phyloP scores from a whole-genome alignment of 805 yeast species.

The Isabelozyma rhagii region DNA sequence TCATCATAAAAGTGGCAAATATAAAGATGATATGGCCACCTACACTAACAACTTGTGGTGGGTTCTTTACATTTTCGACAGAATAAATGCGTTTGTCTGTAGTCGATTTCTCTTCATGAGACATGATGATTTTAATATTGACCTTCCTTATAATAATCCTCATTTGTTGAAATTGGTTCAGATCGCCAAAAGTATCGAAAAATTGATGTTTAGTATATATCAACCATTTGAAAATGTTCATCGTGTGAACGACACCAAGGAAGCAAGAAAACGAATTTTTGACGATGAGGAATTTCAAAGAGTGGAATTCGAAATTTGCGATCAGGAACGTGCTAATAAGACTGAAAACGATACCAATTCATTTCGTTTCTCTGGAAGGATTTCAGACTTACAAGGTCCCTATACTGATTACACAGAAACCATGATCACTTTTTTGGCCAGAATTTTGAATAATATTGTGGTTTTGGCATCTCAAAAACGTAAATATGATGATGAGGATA shows the following conservation, averaged over 20 bases:
- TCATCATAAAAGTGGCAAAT: conserved; percentile 18
- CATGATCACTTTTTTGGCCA: conserved; percentile 20
- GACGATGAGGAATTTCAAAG: conserved; percentile 23
- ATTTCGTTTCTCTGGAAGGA: not conserved
- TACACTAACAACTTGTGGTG: conserved; percentile 31
- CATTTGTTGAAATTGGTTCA: conserved; percentile 23
- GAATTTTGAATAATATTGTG: conserved; percentile 25
- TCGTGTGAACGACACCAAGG: conserved; percentile 6
- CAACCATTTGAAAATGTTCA: conserved; percentile 18
- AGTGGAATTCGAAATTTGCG: conserved; percentile 24
- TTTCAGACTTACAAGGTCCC: not conserved
- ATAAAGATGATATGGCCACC: conserved; percentile 5
- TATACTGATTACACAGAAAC: conserved; percentile 11
- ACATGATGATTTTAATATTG: conserved; percentile 31
- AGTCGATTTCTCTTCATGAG: conserved; percentile 24
- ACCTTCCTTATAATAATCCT: conserved; percentile 23
- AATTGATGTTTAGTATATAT: conserved; percentile 18
- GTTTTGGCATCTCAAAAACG: conserved; percentile 24
- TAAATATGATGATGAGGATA: conserved; percentile 18
- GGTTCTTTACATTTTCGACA: conserved; percentile 29
- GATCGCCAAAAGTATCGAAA: conserved; percentile 22
- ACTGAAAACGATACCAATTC: not conserved
- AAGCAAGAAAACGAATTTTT: conserved; percentile 12
- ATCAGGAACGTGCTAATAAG: conserved; percentile 8
- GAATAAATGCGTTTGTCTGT: conserved; percentile 28